Evolutionary conservation across 495 filamentous ascomycete genomes (phyloP), one percentile per base, ranked within the genome.

Genomic region (Platismatia glauca): DNA sequence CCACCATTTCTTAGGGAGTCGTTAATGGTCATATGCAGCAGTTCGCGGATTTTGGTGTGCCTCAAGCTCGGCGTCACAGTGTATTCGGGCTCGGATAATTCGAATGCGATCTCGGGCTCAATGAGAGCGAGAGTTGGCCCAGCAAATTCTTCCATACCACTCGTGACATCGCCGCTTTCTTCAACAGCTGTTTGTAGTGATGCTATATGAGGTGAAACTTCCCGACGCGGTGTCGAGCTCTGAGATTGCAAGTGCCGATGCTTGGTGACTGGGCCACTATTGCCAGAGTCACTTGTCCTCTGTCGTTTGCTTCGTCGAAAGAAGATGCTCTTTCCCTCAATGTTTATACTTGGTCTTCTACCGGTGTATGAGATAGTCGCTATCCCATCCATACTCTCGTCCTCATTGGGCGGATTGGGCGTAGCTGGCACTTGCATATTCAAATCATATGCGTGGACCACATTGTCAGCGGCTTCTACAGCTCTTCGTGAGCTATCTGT

Each of bases 391-490:
- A 74, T 67, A 37, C 74, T 71, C 18, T 74, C 72, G 52, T 66
- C 65, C 16, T 81, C 79, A 29, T 71, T 66, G 57, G 76, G 75
- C 9, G 74, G 75, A 18, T 69, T 62, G 33, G 71, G 77, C 12
- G 80, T 86, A 62, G 87, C 83, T 24, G 89, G 89, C 33, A 92
- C 79, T 65, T 89, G 84, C 87, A 92, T 89, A 71, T 91, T 87
- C 67, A 92, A 79, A 71, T 91, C 89, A 65, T 91, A 91, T n/a
- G 89, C 89, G 75, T 92, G 86, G 34, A 92, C 88, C 43, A 92
- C 88, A 67, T 92, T 92, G 66, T 92, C 89, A 3, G 89, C 88
- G 33, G 89, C 89, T 72, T 91, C 89, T 20, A 91, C 84, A 4
- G 88, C 89, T 50, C 89, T 77, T 70, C 86, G 79, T 55, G 89